Evolutionary conservation across 371 early-diverging fungal species (phyloP), one percentile per base, ranked within the genome.

Genomic region (Mucor indicus): DNA sequence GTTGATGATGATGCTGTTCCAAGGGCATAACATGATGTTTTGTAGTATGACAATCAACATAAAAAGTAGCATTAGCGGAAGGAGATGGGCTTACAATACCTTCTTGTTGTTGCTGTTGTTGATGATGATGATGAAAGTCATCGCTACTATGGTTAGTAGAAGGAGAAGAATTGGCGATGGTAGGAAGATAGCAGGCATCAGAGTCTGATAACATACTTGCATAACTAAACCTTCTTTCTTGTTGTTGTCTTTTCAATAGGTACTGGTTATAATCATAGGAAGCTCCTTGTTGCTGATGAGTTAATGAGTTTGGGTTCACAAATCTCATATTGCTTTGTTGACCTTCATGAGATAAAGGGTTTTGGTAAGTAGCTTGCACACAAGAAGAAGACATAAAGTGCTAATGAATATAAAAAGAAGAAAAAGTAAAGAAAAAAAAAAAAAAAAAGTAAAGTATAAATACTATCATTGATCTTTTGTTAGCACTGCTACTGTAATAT

Each of bases 161-260:
- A 4, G 53, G 36, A 19, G 50, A 38, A 19, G 51, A 20, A 25
- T 48, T 29, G 51, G 53, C 20, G 46, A 60, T 24, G 53, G 48
- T 38, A 42, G 43, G 38, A 9, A 41, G 27, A 36, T 65, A 62
- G 31, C 62, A 65, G n/a, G 48, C 46, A 21, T 60, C 62, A 27
- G 60, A 51, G n/a, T 62, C 58, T 29, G 75, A 70, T 11, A 75
- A 37, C 64, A 75, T 56, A 27, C 69, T 69, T 9, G 75, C 57
- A 29, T 70, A 75, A 45, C 71, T 70, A 43, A 75, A 75, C 10
- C 71, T 58, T 47, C 67, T 58, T 9, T 44, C 46, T 6, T 37
- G 48, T 22, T 53, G 42, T 21, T 39, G 46, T n/a, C 46, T 40
- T 39, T 39, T 55, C 22, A 47, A 49, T 10, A 50, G 20, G 30